These are phyloP conservation scores for Tirmania nivea DNA, from an alignment of 495 filamentous ascomycete species.

Conservation along the genomic window DNA sequence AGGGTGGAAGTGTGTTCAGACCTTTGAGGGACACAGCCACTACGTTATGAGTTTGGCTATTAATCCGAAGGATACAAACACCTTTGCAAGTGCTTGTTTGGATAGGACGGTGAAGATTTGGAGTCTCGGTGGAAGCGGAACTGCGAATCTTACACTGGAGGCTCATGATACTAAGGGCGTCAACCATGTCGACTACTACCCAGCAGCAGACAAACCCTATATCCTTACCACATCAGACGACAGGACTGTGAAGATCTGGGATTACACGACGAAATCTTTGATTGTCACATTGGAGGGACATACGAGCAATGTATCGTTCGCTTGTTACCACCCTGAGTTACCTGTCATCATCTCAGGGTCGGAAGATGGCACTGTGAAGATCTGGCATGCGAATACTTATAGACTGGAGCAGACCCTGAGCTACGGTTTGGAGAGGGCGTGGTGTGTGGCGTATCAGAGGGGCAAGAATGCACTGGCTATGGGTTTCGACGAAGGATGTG, in stretches of 20 bases:
- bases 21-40: conserved; percentile 95
- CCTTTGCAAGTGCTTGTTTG: conserved; percentile 89
- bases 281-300: conserved; percentile 95
- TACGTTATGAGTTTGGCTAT: conserved; percentile 99
- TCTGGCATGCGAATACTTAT: conserved; percentile 97
- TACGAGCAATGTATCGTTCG: conserved; percentile 96
- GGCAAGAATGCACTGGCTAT: conserved; percentile 85
- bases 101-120: conserved; percentile 97
- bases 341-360: conserved; percentile 98
- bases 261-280: conserved; percentile 92
- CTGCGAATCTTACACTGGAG: conserved; percentile 87
- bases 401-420: conserved; percentile 84
- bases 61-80: conserved; percentile 97
- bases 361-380: conserved; percentile 92
- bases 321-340: conserved; percentile 91
- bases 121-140: conserved; percentile 65
- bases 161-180: conserved; percentile 97
- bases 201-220: conserved; percentile 89
- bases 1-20: conserved; percentile 91
- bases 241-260: conserved; percentile 80
- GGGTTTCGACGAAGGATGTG: conserved; percentile 93
- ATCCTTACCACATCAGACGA: conserved; percentile 86
- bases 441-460: conserved; percentile 89
- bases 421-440: conserved; percentile 87
- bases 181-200: conserved; percentile 95